Evolutionary conservation across 2,329 filamentous ascomycete genomes (phyloP), one percentile per base, ranked within the genome.

Genomic region (Periconia digitata): DNA sequence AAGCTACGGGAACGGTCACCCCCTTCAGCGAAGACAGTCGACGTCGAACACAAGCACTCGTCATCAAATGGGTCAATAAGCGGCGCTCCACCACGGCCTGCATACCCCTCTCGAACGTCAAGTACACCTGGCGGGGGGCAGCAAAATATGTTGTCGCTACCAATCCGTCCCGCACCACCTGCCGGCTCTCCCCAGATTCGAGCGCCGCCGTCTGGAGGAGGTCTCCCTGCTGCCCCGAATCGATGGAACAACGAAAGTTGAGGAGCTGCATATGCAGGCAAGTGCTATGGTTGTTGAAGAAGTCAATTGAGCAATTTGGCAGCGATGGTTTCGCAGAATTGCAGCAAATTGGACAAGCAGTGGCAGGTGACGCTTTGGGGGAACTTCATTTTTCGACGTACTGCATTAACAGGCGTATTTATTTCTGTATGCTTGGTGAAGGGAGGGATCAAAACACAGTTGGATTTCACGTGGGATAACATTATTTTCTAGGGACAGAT

Each of bases 141-240:
- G 27, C 54, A 63, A 22, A 65, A 71, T 49, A 62, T 65, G 32
- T 72, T 77, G 70, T 72, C 71, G 34, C 61, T 78, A 7, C 76
- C 76, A 10, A 76, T 78, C 37, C 64, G 76, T 47, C 74, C 75
- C 36, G 74, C 74, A 21, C 73, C 73, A 4, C 62, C 69, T 17
- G 58, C 50, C 15, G 58, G 63, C 16, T 61, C 62, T 1, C 53
- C 67, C 8, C 59, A 60, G 21, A 56, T 60, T 22, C 60, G 61
- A 47, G 57, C 52, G 6, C 50, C 60, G 8, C 58, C 58, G 7
- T 7, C 38, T 10, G 63, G 59, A 34, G 64, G 64, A 15, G 60
- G 56, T 6, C 24, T 67, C 17, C 66, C 66, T 15, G 48, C 62
- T 15, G 58, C 58, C 7, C 59, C 65, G 8, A 58, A 65, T 50